Conservation (phyloP, 345 rosid species). For the Geranium rotundifolium region DNA sequence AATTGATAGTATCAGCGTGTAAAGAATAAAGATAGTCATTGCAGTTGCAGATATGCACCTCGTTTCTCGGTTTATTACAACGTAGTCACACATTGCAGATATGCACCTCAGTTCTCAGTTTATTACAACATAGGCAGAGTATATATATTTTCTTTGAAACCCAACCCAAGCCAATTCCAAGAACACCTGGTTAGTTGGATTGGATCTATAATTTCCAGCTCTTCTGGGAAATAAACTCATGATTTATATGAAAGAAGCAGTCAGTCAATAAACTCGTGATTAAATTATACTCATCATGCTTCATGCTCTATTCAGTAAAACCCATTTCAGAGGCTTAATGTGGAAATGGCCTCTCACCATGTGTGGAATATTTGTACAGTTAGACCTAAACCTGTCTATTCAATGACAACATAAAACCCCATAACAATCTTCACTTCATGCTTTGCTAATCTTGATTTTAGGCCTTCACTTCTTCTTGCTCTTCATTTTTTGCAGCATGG, state of each 20-base stretch:
- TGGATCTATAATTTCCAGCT: no score
- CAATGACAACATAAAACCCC: constrained; percentile 21
- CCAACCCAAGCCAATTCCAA: no score
- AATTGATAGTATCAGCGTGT: no score
- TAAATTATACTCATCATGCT: background rate
- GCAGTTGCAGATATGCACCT: no score
- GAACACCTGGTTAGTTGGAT: no score
- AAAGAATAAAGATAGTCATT: no score
- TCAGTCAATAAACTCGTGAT: no score
- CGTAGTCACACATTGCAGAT: no score
- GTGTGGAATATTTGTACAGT: constrained; percentile 54
- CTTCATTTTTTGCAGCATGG: constrained; percentile 31
- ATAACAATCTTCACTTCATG: constrained; percentile 10
- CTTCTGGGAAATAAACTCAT: constrained; percentile 16
- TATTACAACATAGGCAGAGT: no score
- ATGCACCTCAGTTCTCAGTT: no score
- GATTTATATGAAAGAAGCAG: constrained; percentile 10
- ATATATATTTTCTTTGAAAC: no score
- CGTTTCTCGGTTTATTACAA: no score
- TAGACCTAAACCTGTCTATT: constrained; percentile 34
- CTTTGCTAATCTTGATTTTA: background rate
- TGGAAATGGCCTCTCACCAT: background rate
- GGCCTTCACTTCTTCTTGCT: constrained; percentile 2
- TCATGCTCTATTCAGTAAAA: constrained; percentile 24
- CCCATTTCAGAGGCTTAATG: constrained; percentile 26